Evolutionary conservation across 306 rosid genomes (phyloP).

Genomic region (Cucurbita pepo): DNA sequence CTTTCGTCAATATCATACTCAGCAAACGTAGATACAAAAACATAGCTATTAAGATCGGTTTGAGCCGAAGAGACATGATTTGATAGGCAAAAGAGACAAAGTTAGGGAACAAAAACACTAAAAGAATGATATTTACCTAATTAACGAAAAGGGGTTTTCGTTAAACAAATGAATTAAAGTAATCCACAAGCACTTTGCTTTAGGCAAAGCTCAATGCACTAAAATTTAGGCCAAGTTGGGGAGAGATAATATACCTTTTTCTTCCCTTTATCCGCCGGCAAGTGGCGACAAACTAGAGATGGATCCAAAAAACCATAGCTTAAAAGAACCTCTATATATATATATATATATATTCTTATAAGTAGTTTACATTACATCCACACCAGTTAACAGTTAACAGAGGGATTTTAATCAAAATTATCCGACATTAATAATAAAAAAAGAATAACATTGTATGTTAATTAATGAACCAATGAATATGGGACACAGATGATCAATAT

Average conservation of each 20-base stretch:
- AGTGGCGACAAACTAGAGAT: conserved; percentile 2
- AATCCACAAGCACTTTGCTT: not conserved
- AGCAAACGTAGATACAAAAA: not conserved
- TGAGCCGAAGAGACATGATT: not conserved
- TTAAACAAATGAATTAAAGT: not conserved
- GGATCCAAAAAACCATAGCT: not conserved
- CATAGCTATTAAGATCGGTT: not conserved
- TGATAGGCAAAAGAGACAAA: no score
- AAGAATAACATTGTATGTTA: no score
- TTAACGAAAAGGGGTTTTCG: not conserved
- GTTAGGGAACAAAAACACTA: no score
- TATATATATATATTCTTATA: not conserved
- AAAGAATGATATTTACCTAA: not conserved
- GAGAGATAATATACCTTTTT: not conserved
- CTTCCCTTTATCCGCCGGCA: not conserved
- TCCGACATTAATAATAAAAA: not conserved
- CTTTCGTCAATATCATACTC: not conserved
- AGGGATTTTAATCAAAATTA: not conserved
- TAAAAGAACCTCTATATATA: no score
- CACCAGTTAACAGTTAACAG: not conserved
- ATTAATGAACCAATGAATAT: not conserved
- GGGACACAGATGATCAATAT: not conserved
- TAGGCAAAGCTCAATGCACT: not conserved
- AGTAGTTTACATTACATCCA: not conserved
- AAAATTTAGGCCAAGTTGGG: not conserved